Evolutionary conservation across 371 early-diverging fungal species (phyloP).

Genomic region (Mortierella sp.): DNA sequence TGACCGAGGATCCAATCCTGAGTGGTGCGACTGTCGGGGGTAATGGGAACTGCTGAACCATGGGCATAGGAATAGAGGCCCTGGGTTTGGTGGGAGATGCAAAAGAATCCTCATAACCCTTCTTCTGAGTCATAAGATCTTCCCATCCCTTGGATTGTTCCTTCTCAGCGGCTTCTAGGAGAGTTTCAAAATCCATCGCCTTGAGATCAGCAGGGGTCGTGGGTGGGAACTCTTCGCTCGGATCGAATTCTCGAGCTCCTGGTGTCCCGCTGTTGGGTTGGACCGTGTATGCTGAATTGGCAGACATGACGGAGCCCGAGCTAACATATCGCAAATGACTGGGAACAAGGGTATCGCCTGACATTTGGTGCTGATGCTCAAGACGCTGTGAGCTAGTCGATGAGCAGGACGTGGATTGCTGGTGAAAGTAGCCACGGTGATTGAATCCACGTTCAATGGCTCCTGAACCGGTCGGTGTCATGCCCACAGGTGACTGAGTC

Average conservation of each 20-base stretch:
- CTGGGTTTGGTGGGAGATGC: background rate
- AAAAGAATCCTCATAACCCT: background rate
- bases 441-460: conserved; percentile 1
- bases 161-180: conserved; percentile 30
- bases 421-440: conserved; percentile 12
- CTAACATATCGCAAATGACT: conserved; percentile 23
- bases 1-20: conserved; percentile 9
- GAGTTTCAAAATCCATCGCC: conserved; percentile 46
- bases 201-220: conserved; percentile 45
- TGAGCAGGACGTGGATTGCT: conserved; percentile 16
- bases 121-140: conserved; percentile 22
- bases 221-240: conserved; percentile 34
- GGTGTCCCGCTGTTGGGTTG: conserved; percentile 10
- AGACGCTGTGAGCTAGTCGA: conserved; percentile 1
- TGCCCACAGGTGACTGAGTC: conserved; percentile 20
- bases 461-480: conserved; percentile 7
- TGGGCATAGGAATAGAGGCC: too few relatives aligned
- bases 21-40: conserved; percentile 12
- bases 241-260: conserved; percentile 42
- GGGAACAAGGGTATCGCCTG: conserved; percentile 31
- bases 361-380: conserved; percentile 36
- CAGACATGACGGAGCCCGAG: conserved; percentile 29
- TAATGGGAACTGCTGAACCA: too few relatives aligned
- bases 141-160: conserved; percentile 46
- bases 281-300: conserved; percentile 28